Conservation (phyloP, 2,329 filamentous ascomycete species). For the Teratosphaeriaceae sp. region DNA sequence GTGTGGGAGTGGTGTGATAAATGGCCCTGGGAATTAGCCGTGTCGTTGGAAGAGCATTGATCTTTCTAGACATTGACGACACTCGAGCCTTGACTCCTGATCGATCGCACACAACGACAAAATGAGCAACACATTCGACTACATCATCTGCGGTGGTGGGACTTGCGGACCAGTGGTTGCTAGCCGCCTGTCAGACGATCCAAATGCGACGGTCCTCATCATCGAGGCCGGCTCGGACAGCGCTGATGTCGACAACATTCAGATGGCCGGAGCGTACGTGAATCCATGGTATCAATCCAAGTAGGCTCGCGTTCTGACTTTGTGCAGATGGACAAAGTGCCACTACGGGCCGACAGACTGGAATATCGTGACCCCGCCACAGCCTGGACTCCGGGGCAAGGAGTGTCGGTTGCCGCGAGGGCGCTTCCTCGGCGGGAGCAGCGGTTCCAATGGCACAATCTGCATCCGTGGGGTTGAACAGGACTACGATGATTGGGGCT, state of each 20-base stretch:
- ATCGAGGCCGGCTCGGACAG: conserved; percentile 21
- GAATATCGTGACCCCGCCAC: conserved; percentile 35
- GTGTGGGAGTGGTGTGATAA: too few relatives aligned
- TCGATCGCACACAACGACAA: too few relatives aligned
- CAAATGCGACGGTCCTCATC: conserved; percentile 19
- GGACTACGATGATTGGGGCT: conserved; percentile 32
- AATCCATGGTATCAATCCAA: not conserved
- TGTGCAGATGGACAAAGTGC: conserved; percentile 35
- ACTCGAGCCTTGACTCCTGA: too few relatives aligned
- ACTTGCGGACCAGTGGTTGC: conserved; percentile 22
- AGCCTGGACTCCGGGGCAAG: conserved; percentile 32
- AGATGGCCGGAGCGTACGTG: conserved; percentile 38
- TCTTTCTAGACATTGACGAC: too few relatives aligned
- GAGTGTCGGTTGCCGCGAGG: conserved; percentile 39
- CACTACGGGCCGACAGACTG: conserved; percentile 39
- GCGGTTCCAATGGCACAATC: conserved; percentile 40
- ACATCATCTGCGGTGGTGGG: conserved; percentile 20
- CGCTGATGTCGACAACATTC: conserved; percentile 39
- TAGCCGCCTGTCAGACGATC: conserved; percentile 20
- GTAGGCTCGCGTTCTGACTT: not conserved
- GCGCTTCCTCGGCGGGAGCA: conserved; percentile 37
- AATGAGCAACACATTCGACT: conserved; percentile 21
- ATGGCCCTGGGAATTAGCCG: too few relatives aligned
- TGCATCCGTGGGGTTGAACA: conserved; percentile 38
- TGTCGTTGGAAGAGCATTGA: too few relatives aligned